Conservation (phyloP, 768 basidiomycete species). For the Favolaschia claudopus region DNA sequence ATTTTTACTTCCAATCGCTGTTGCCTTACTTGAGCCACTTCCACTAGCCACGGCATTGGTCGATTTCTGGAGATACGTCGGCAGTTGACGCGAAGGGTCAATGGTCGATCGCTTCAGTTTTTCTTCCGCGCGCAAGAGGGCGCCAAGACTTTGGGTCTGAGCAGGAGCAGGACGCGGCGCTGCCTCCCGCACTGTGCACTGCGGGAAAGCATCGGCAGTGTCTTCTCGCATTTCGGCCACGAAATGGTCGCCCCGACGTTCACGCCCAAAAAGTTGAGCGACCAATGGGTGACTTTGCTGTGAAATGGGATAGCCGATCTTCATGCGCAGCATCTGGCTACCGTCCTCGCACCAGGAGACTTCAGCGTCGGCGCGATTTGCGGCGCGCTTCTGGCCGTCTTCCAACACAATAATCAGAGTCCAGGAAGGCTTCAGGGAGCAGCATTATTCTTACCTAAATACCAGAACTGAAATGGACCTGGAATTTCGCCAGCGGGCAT, state of each 20-base stretch:
- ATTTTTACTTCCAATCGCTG: neutral
- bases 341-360: constrained; percentile 1
- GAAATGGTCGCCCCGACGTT: neutral
- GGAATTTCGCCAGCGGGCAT: neutral
- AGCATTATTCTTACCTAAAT: constrained; percentile 7
- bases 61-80: constrained; percentile 6
- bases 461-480: constrained; percentile 19
- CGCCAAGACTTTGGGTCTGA: neutral
- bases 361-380: neutral
- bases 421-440: neutral
- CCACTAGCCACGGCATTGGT: constrained; percentile 13
- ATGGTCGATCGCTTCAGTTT: neutral
- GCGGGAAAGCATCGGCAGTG: constrained; percentile 7
- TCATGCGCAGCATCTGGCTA: constrained; percentile 3
- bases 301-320: constrained; percentile 15
- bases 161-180: neutral
- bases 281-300: constrained; percentile 1
- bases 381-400: constrained; percentile 15
- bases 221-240: constrained; percentile 20
- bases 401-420: neutral
- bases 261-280: neutral
- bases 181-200: neutral
- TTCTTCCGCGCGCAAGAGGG: constrained; percentile 8
- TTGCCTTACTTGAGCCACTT: constrained; percentile 1
- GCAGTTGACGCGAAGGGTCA: constrained; percentile 26